Base-by-base conservation (phyloP, 805 yeast genomes). In the Candida orba region DNA sequence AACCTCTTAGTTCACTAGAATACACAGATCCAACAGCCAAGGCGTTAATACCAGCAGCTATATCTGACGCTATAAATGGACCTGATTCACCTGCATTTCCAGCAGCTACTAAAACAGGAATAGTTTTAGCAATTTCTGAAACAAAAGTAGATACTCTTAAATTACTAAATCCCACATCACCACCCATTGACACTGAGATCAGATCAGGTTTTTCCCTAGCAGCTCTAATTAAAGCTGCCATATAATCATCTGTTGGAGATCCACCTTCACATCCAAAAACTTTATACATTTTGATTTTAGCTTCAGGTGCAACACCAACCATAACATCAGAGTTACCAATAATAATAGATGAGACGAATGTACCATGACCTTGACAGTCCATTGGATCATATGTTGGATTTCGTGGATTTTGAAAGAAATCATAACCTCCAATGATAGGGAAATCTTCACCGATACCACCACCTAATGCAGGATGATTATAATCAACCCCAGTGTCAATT, bases 341-440 rank as follows among this genome's bases (percentile, higher is more conserved):
- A 27, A 48, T 48, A 29, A 45, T 30, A 25, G 51, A 48, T 13
- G 51, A 40, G 14, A 47, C 51, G 36, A 48, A 50, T 8, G 51
- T 47, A 41, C 53, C 51, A 27, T 50, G 53, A 18, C 53, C 53
- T 8, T 25, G 41, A 44, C 51, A 48, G 39, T 50, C 53, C 44
- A 42, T 41, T 33, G 49, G 49, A 17, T 48, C 49, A 20, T 18
- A 12, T 9, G 41, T 15, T 29, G 53, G 52, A 27, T 45, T 42
- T 3, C 24, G 7, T 1, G 36, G 27, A 22, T 48, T 46, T 4
- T 14, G 24, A 31, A 23, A 18, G 44, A 43, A 48, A 36, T 48
- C 51, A 27, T 43, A 44, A 35, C 53, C 53, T 22, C 49, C 44
- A 25, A 42, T 17, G 14, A 50, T 25, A 14, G 45, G 44, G 40